Conservation (phyloP, 108 stramenopile genomes). For the Aureococcus anophagefferens region DNA sequence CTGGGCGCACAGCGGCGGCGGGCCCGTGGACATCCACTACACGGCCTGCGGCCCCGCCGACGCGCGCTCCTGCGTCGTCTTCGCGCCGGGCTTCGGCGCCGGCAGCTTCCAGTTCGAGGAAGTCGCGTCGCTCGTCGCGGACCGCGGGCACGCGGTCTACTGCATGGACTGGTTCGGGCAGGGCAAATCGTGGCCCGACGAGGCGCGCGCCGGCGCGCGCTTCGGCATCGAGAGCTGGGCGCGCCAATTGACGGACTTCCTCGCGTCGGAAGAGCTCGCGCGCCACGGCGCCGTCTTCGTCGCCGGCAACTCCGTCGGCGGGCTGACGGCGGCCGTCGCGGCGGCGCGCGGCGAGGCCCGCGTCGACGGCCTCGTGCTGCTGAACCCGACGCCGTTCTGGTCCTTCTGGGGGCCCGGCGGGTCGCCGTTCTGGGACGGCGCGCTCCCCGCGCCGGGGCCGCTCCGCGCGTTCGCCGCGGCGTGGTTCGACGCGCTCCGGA, state of each 20-base stretch:
- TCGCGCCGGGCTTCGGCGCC: background rate
- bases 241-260: background rate
- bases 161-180: background rate
- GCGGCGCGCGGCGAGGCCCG: background rate
- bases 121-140: background rate
- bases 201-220: background rate
- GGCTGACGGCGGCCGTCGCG: background rate
- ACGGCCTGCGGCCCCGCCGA: too few species aligned
- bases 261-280: background rate
- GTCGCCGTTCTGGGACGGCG: background rate
- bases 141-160: background rate
- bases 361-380: background rate
- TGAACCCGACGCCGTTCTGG: background rate
- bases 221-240: background rate
- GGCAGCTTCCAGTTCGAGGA: background rate
- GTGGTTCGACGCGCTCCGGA: background rate
- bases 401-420: background rate
- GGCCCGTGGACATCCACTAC: too few species aligned
- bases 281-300: background rate
- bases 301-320: background rate
- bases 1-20: too few species aligned
- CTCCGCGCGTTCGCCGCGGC: background rate
- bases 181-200: background rate
- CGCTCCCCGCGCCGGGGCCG: background rate
- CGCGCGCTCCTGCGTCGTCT: background rate